phyloP scores from a whole-genome alignment of 2,329 filamentous ascomycete genomes.

The Lasiodiplodia theobromae region DNA sequence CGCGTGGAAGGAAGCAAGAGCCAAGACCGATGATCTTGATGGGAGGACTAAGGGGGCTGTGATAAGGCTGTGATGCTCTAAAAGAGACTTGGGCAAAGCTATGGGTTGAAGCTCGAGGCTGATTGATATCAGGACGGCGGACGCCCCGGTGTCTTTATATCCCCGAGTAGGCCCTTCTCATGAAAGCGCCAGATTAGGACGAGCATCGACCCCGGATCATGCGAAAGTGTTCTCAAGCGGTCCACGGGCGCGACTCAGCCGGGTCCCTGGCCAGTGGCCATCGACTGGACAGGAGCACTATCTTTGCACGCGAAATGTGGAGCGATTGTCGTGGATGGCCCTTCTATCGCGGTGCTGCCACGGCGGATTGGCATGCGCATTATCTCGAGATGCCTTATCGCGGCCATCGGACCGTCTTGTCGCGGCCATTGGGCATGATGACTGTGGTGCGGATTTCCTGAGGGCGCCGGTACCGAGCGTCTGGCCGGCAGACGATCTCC shows the following conservation, averaged over 20 bases:
- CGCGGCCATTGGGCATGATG: constrained; percentile 25
- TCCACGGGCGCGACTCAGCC: constrained; percentile 22
- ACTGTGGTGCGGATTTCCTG: constrained; percentile 30
- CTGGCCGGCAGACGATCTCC: constrained; percentile 24
- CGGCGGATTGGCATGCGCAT: constrained; percentile 27
- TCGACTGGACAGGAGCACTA: constrained; percentile 23
- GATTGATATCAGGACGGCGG: constrained; percentile 3
- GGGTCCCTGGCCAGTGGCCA: constrained; percentile 18
- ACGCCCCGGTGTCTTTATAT: constrained; percentile 23
- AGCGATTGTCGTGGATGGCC: constrained; percentile 15
- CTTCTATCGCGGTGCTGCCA: constrained; percentile 24
- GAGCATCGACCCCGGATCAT: constrained; percentile 26
- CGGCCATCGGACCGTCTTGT: constrained; percentile 25
- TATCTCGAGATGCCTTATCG: constrained; percentile 30
- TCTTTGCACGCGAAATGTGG: constrained; percentile 27
- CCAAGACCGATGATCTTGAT: background rate
- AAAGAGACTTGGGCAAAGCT: background rate
- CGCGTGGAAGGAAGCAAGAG: constrained; percentile 10
- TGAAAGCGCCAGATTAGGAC: constrained; percentile 17
- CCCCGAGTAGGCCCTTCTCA: constrained; percentile 8
- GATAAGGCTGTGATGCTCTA: background rate
- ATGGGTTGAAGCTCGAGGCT: constrained; percentile 14
- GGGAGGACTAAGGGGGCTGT: background rate
- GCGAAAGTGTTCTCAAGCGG: constrained; percentile 7
- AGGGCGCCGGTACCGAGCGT: constrained; percentile 15